Base-by-base conservation (phyloP, 441 rosid species). In the Eruca vesicaria region DNA sequence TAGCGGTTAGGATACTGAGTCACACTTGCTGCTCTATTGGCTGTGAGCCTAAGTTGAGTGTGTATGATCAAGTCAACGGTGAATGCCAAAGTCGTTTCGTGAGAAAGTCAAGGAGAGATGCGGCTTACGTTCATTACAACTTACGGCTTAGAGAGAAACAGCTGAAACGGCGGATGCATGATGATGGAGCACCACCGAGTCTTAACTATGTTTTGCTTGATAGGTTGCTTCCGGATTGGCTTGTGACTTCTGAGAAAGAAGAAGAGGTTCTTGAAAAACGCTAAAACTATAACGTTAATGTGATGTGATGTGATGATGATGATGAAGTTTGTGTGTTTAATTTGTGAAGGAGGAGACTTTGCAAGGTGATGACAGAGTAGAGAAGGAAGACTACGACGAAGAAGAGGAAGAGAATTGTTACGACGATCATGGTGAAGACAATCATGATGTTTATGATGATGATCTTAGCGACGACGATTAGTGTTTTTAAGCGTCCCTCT, bases 1-100 rank as follows among this genome's bases (percentile, higher is more conserved):
- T 95, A 32, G 98, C 95, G 15, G 80, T 93, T 63, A 85, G 90
- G 55, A 86, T 95, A 76, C 82, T 92, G 73, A 92, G 98, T 83
- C 99, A 95, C 83, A 88, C 95, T 1, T 89, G 93, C 74, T 89
- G 96, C 1, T 90, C 93, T 50, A n/a, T 87, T 38, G 94, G 92
- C 32, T 93, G 89, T 45, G 90, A 91, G 72, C 93, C 89, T 75
- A 77, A 86, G 53, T 88, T 91, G 92, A 89, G 97, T 35, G 69
- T 78, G 36, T 82, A 86, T 16, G 98, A 91, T 70, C 91, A 81
- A 76, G 81, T 87, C 18, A 86, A 83, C 63, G 68, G 82, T 78
- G 81, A 79, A 79, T 83, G 86, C 74, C 89, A 69, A 21, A 93
- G 86, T 71, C 78, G 81, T 45, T 79, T 82, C 33, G 85, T 86